Percentiles rank a stretch among this genome's conserved stretches.
phyloP scores from a whole-genome alignment of 257 asterid genomes.

The Apocynum venetum region DNA sequence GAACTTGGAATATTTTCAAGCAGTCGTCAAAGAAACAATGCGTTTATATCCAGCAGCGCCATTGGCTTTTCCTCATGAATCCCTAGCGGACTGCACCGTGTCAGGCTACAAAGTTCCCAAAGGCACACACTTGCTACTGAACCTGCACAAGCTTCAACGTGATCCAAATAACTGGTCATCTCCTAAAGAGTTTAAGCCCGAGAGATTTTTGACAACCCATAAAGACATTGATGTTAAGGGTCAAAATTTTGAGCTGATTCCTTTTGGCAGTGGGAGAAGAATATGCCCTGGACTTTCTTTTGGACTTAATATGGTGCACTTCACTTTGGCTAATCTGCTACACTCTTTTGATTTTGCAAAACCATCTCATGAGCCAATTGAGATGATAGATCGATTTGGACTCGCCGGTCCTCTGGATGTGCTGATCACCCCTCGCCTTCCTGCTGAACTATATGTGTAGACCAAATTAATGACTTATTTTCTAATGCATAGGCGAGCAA shows the following conservation, averaged over 20 bases:
- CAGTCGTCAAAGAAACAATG: constrained; percentile 9
- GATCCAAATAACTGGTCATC: constrained; percentile 1
- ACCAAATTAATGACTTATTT: no score
- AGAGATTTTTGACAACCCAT: background rate
- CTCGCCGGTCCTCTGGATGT: background rate
- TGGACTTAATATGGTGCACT: background rate
- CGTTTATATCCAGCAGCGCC: constrained; percentile 12
- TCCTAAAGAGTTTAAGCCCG: background rate
- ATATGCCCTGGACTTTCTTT: constrained; percentile 9
- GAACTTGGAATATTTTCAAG: constrained; percentile 8
- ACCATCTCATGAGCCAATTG: background rate
- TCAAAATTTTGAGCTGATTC: constrained; percentile 6
- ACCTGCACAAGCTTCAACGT: background rate
- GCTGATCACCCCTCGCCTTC: background rate
- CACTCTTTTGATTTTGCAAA: constrained; percentile 8
- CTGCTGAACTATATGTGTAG: background rate
- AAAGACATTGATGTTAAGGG: constrained; percentile 10
- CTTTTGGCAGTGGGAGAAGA: constrained; percentile 16
- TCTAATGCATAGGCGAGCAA: no score
- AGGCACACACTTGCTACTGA: constrained; percentile 2
- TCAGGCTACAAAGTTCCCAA: background rate
- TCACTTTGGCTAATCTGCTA: background rate
- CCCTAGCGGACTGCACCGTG: background rate
- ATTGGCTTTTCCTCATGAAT: background rate
- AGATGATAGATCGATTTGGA: background rate